phyloP scores from a whole-genome alignment of 2,329 filamentous ascomycete species.

The Thielaviopsis populi region DNA sequence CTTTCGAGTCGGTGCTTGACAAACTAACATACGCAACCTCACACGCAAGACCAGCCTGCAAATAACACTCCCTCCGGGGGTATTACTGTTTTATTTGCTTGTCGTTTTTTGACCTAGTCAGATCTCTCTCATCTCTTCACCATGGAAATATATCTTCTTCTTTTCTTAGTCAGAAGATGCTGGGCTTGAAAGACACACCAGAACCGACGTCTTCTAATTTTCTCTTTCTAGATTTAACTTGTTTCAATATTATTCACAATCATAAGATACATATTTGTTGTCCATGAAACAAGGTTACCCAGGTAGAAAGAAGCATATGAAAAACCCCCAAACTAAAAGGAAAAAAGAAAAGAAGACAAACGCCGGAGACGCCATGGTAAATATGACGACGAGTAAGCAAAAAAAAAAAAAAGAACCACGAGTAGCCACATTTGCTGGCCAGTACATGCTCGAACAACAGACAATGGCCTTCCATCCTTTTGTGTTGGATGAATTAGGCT shows the following conservation, averaged over 20 bases:
- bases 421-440: not conserved
- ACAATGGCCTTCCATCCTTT: too few species aligned
- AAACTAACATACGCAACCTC: not conserved
- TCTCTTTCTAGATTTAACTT: conserved; percentile 15
- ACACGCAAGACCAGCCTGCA: not conserved
- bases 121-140: conserved; percentile 3
- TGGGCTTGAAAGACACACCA: not conserved
- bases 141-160: not conserved
- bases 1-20: not conserved
- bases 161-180: not conserved
- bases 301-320: not conserved
- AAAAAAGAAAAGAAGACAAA: not conserved
- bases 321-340: not conserved
- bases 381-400: not conserved
- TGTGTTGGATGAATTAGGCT: too few species aligned
- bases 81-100: not conserved
- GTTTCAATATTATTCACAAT: conserved; percentile 8
- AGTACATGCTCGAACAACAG: too few species aligned
- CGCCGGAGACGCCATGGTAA: not conserved
- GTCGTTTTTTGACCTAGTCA: not conserved
- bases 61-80: not conserved
- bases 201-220: conserved; percentile 24
- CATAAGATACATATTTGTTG: not conserved
- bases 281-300: not conserved
- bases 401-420: not conserved